A percentile compares a stretch with the other conserved stretches of the same genome.
These are phyloP conservation scores for Debaryomyces maramus DNA, from an alignment of 805 yeast species.

Conservation along the genomic window DNA sequence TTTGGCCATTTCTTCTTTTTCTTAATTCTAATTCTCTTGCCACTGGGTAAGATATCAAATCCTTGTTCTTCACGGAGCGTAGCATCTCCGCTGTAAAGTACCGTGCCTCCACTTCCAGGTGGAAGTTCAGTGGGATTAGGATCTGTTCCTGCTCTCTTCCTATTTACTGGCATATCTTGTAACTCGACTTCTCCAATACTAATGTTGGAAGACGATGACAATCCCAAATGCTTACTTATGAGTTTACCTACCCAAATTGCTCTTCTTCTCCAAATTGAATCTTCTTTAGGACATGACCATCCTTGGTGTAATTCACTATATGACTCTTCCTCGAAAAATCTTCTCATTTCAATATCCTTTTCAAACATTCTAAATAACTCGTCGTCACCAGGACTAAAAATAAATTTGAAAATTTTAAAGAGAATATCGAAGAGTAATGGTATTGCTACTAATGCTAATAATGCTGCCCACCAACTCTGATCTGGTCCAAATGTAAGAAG, in stretches of 20 bases:
- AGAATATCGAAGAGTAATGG: constrained; percentile 69
- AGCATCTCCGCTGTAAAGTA: constrained; percentile 26
- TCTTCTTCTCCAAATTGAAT: constrained; percentile 19
- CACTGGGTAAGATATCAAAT: constrained; percentile 71
- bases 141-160: constrained; percentile 52
- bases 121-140: constrained; percentile 49
- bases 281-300: constrained; percentile 65
- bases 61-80: constrained; percentile 28
- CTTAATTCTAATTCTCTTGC: constrained; percentile 54
- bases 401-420: constrained; percentile 54
- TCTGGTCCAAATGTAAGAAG: constrained; percentile 78
- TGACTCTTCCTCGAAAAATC: constrained; percentile 70
- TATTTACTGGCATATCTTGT: constrained; percentile 40
- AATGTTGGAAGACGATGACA: not conserved
- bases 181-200: constrained; percentile 12
- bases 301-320: constrained; percentile 73
- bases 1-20: constrained; percentile 22
- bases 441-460: constrained; percentile 55
- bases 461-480: constrained; percentile 81
- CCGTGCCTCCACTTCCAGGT: constrained; percentile 44
- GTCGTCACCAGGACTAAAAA: constrained; percentile 67
- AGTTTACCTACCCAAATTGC: not conserved
- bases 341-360: constrained; percentile 62
- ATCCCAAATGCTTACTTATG: constrained; percentile 16
- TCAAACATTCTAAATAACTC: constrained; percentile 80